These are phyloP conservation scores for Pseudogymnoascus destructans DNA, from an alignment of 2,329 filamentous ascomycete genomes.

Conservation along the genomic window DNA sequence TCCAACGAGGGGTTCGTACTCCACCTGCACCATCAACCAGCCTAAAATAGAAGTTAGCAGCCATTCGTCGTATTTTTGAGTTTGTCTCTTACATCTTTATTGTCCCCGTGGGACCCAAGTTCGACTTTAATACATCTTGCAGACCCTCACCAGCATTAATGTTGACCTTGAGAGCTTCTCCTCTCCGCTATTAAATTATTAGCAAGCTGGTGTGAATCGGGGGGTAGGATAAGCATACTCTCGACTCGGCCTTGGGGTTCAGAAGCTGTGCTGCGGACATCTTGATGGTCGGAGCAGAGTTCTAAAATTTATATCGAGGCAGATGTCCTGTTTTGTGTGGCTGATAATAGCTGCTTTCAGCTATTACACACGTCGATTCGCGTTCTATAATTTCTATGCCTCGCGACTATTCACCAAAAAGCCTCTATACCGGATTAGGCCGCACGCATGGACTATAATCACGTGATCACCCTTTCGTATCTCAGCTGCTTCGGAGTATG, in stretches of 20 bases:
- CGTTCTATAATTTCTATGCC: constrained; percentile 10
- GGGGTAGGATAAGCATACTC: constrained; percentile 45
- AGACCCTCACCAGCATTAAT: constrained; percentile 91
- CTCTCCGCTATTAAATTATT: constrained; percentile 57
- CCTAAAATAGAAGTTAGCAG: constrained; percentile 29
- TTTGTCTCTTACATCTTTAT: constrained; percentile 68
- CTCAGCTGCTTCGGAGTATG: not conserved
- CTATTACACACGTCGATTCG: constrained; percentile 8
- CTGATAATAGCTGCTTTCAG: constrained; percentile 5
- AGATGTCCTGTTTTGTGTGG: constrained; percentile 10
- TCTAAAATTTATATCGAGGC: constrained; percentile 12
- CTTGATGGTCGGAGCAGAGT: constrained; percentile 18
- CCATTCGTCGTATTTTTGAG: constrained; percentile 17
- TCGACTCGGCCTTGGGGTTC: constrained; percentile 96
- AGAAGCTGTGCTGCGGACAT: constrained; percentile 98
- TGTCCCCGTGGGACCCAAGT: constrained; percentile 83
- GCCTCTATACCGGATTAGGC: constrained; percentile 7
- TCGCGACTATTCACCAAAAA: constrained; percentile 9
- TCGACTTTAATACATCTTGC: constrained; percentile 90
- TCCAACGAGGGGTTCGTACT: constrained; percentile 31
- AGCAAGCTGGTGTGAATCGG: constrained; percentile 20
- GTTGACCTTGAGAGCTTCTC: constrained; percentile 93
- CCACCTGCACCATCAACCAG: constrained; percentile 57
- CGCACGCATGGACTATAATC: not conserved
- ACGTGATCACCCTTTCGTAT: not conserved